Evolutionary conservation across 2,329 filamentous ascomycete species (phyloP).

Genomic region (Clathrospora elynae): DNA sequence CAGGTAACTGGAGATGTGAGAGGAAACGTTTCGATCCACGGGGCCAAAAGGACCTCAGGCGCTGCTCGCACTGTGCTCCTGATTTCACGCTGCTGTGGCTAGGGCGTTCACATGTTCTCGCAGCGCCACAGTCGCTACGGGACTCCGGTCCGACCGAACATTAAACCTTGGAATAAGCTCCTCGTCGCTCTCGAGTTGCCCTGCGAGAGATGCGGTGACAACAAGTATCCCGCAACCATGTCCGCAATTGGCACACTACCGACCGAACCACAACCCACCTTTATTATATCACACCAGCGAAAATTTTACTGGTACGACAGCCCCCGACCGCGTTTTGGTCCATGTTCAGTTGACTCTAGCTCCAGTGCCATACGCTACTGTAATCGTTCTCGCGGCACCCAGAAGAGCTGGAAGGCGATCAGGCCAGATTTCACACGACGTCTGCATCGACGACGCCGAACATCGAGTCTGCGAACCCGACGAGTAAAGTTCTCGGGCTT

Average conservation of each 20-base stretch:
- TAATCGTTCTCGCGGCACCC: too few relatives aligned
- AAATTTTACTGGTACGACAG: not conserved
- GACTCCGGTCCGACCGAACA: slow-evolving; percentile 5
- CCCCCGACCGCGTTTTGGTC: too few relatives aligned
- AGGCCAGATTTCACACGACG: too few relatives aligned
- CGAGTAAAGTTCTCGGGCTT: too few relatives aligned
- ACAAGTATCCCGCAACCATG: slow-evolving; percentile 10
- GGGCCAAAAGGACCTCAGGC: slow-evolving; percentile 3
- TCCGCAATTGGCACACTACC: slow-evolving; percentile 8
- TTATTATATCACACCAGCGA: slow-evolving; percentile 1
- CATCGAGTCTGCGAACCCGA: too few relatives aligned
- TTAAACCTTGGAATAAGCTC: slow-evolving; percentile 1
- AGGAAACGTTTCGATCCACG: slow-evolving; percentile 1
- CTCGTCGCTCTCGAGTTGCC: slow-evolving; percentile 11
- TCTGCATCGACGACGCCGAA: too few relatives aligned
- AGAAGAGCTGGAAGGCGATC: too few relatives aligned
- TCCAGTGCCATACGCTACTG: not conserved
- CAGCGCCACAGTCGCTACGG: slow-evolving; percentile 16
- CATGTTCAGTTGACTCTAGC: too few relatives aligned
- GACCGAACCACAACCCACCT: not conserved
- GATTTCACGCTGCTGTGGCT: slow-evolving; percentile 15
- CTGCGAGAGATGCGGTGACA: slow-evolving; percentile 3
- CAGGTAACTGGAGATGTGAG: not conserved
- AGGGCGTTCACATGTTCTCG: slow-evolving; percentile 12
- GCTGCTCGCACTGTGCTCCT: slow-evolving; percentile 19